Percentiles rank a stretch among this genome's conserved stretches.
phyloP scores from a whole-genome alignment of 805 yeast genomes.

The Ogataea glucozyma region DNA sequence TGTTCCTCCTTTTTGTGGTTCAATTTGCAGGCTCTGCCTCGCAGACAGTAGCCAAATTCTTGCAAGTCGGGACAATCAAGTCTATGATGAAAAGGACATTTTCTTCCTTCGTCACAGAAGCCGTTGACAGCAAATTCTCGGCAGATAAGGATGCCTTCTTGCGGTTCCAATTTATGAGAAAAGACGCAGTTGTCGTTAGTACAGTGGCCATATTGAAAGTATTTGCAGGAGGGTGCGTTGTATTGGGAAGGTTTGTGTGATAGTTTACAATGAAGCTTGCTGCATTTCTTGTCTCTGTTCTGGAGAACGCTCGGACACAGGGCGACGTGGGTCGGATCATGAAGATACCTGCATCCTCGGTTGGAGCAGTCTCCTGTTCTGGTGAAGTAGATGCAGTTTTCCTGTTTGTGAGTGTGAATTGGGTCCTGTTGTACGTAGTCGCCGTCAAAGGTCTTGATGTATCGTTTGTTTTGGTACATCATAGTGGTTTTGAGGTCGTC shows the following conservation, averaged over 20 bases:
- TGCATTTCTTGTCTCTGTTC: conserved; percentile 44
- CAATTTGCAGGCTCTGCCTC: conserved; percentile 53
- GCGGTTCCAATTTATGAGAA: conserved; percentile 45
- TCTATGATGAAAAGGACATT: conserved; percentile 58
- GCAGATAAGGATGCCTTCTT: conserved; percentile 45
- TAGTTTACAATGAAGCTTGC: conserved; percentile 47
- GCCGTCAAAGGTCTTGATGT: conserved; percentile 26
- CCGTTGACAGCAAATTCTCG: conserved; percentile 69
- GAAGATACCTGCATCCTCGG: conserved; percentile 56
- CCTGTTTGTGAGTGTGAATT: conserved; percentile 6
- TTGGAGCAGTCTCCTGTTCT: conserved; percentile 49
- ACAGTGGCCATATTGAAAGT: conserved; percentile 49
- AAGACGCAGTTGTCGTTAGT: conserved; percentile 51
- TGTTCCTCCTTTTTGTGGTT: conserved; percentile 40
- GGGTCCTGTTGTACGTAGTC: conserved; percentile 25
- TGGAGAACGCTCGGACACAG: conserved; percentile 53
- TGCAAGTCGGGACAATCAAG: conserved; percentile 73
- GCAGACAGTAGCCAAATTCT: conserved; percentile 58
- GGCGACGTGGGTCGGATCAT: conserved; percentile 50
- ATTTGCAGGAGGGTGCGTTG: conserved; percentile 62
- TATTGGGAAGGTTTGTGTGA: conserved; percentile 59
- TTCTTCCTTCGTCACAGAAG: conserved; percentile 61
- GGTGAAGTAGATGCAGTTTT: conserved; percentile 33
- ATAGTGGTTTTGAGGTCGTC: conserved; percentile 24
- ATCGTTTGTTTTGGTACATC: conserved; percentile 18